Conservation (phyloP, 2,329 filamentous ascomycete genomes). For the Ophiobolus disseminans region DNA sequence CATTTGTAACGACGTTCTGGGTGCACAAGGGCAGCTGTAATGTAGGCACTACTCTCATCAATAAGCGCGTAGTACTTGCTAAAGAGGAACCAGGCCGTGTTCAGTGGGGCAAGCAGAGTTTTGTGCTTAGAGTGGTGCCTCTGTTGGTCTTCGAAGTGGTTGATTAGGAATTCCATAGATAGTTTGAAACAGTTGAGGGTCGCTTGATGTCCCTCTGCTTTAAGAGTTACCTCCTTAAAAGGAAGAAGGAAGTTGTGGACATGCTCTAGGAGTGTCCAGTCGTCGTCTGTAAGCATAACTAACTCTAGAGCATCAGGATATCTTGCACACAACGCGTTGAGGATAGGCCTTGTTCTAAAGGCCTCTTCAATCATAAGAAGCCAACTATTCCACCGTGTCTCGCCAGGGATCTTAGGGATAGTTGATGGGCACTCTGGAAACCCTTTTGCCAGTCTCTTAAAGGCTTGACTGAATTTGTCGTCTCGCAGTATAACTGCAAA, state of each 20-base stretch:
- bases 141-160: neutral
- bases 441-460: neutral
- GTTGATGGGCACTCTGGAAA: neutral
- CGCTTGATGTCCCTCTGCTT: slow-evolving; percentile 5
- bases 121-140: slow-evolving; percentile 4
- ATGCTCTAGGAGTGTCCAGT: neutral
- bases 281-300: neutral
- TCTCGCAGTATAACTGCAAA: neutral
- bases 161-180: slow-evolving; percentile 11
- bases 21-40: slow-evolving; percentile 9
- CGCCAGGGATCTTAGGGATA: neutral
- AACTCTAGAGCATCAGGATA: neutral
- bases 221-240: slow-evolving; percentile 12
- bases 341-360: neutral
- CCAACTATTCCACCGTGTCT: neutral
- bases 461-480: neutral
- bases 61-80: slow-evolving; percentile 6
- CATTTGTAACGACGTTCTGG: slow-evolving; percentile 4
- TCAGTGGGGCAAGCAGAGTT: slow-evolving; percentile 1
- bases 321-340: neutral
- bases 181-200: slow-evolving; percentile 7
- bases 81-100: neutral
- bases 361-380: neutral
- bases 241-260: slow-evolving; percentile 8
- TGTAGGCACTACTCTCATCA: slow-evolving; percentile 1